Evolutionary conservation across 176 grass and related monocot genomes (phyloP).

Genomic region (Triticum turgidum): DNA sequence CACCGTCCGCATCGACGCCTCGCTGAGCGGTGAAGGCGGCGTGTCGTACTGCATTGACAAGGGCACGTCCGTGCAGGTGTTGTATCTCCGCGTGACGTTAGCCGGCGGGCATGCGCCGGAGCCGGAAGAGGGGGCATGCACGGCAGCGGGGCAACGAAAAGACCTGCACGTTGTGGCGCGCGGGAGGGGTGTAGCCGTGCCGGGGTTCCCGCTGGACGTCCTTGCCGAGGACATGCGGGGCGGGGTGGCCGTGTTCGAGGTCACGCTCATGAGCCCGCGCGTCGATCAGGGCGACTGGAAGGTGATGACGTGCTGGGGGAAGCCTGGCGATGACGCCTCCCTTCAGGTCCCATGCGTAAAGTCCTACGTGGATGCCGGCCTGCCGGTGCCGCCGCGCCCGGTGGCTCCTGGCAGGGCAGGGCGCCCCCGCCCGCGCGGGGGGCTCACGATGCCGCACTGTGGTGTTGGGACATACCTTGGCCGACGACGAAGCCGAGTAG

Average conservation of each 20-base stretch:
- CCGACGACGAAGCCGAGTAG: too few species aligned
- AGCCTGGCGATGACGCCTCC: not conserved
- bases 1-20: not conserved
- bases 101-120: not conserved
- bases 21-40: not conserved
- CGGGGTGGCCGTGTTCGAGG: not conserved
- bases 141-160: not conserved
- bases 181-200: not conserved
- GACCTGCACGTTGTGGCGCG: not conserved
- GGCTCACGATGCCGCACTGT: too few species aligned
- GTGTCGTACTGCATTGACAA: not conserved
- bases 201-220: not conserved
- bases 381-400: not conserved
- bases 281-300: not conserved
- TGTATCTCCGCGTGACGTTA: not conserved
- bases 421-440: too few species aligned
- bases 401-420: not conserved
- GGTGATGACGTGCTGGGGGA: not conserved
- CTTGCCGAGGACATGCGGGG: not conserved
- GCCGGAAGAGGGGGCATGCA: not conserved
- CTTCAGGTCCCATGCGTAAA: not conserved
- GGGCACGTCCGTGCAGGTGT: not conserved
- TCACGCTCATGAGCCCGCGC: not conserved
- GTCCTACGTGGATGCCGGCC: not conserved
- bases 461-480: too few species aligned